phyloP scores from a whole-genome alignment of 1,284 basidiomycete genomes.

The Polyporus tsugae region DNA sequence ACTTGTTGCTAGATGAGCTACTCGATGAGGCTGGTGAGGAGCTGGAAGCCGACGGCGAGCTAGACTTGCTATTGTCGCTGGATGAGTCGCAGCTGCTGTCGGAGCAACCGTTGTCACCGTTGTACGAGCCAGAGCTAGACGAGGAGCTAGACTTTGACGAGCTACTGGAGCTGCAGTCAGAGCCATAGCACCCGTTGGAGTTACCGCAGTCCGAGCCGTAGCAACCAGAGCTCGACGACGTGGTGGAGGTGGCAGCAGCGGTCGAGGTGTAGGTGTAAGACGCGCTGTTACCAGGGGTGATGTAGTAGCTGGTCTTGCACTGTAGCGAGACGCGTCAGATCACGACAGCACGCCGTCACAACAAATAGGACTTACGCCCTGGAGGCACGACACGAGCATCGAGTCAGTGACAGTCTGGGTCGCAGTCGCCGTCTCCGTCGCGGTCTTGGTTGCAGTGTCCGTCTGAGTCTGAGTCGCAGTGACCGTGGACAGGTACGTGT shows the following conservation, averaged over 20 bases:
- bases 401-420: constrained; percentile 57
- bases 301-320: constrained; percentile 66
- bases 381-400: constrained; percentile 61
- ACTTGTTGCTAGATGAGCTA: constrained; percentile 9
- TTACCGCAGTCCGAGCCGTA: constrained; percentile 15
- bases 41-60: constrained; percentile 9
- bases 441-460: constrained; percentile 46
- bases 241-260: constrained; percentile 27
- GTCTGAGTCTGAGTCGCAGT: constrained; percentile 43
- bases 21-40: constrained; percentile 4
- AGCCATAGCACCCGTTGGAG: constrained; percentile 1
- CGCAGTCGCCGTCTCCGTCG: constrained; percentile 34
- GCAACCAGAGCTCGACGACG: constrained; percentile 12
- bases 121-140: constrained; percentile 4
- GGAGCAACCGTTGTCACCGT: not conserved
- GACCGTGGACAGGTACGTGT: constrained; percentile 34
- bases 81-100: not conserved
- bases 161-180: constrained; percentile 9
- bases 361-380: constrained; percentile 47
- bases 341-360: not conserved
- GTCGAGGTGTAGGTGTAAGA: constrained; percentile 56
- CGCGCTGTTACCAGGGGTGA: constrained; percentile 59
- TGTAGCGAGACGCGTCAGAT: constrained; percentile 33
- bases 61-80: not conserved
- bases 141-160: not conserved